Base-by-base conservation (phyloP, 2,329 filamentous ascomycete genomes). In the Stachybotrys echinatus region DNA sequence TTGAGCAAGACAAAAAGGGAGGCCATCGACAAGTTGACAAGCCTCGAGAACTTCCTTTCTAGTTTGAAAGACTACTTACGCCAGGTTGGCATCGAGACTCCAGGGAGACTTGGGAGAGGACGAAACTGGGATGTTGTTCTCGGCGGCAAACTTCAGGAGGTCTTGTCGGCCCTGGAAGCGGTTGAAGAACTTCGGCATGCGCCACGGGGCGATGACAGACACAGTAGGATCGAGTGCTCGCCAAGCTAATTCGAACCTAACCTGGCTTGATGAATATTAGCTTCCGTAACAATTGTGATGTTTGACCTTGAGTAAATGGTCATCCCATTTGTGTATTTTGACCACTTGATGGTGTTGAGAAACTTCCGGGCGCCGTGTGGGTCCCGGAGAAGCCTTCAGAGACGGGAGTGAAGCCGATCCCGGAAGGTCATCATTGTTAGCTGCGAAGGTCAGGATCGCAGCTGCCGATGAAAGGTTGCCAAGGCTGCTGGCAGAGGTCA, bases 81-180 rank as follows among this genome's bases (percentile, higher is more conserved):
- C 88, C 88, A 47, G 84, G 72, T 89, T 88, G 68, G 85, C 68
- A 48, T 74, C 73, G 77, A 81, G 73, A 48, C 71, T 77, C 81
- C 82, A 88, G 44, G 84, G 84, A 71, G 85, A 84, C 65, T 82
- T 81, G 73, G 88, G 88, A 58, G 85, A 88, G 59, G 81, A 85
- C 23, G 81, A 83, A 52, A 90, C 85, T 45, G 87, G 86, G 54
- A 90, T 88, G 65, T 79, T 79, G 58, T 81, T 78, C 66, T 80
- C 67, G 7, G 73, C 75, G 42, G 87, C 87, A 63, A 86, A 91
- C 66, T 89, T 80, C 46, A 91, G 78, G 43, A 91, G 79, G 64
- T 88, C 87, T 58, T 85, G 76, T 50, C 87, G 82, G 61, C 87
- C 86, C 70, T 70, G 77, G 78, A 89, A 89, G 54, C 78, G 76